Conservation (phyloP, 2,329 filamentous ascomycete species). For the Colletotrichum salicis region DNA sequence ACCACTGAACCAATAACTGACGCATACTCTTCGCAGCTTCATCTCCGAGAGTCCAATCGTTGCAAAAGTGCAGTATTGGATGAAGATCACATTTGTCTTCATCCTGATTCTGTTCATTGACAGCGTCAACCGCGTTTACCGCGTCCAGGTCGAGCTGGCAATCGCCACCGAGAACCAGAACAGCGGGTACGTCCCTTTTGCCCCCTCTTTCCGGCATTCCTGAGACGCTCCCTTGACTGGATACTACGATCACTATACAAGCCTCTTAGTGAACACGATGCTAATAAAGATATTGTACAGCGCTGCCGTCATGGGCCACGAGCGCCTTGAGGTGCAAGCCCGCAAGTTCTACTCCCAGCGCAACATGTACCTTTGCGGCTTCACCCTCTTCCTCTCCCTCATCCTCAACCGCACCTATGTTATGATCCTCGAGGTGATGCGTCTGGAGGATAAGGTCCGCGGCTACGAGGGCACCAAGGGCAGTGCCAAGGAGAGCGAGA, state of each 20-base stretch:
- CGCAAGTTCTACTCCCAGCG: slow-evolving; percentile 99
- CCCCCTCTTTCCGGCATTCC: background rate
- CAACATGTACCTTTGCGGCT: slow-evolving; percentile 99
- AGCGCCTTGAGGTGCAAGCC: slow-evolving; percentile 97
- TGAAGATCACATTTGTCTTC: slow-evolving; percentile 99
- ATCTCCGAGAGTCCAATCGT: slow-evolving; percentile 87
- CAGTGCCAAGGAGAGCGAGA: slow-evolving; percentile 74
- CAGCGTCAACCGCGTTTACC: slow-evolving; percentile 83
- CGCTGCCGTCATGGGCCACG: slow-evolving; percentile 83
- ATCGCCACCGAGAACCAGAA: slow-evolving; percentile 72
- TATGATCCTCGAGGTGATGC: slow-evolving; percentile 92
- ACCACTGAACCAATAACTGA: slow-evolving; percentile 14
- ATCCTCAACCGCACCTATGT: slow-evolving; percentile 99
- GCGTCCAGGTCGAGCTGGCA: slow-evolving; percentile 89
- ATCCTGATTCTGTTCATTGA: slow-evolving; percentile 98
- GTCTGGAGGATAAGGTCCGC: slow-evolving; percentile 92
- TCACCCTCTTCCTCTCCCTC: slow-evolving; percentile 97
- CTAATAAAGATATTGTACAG: slow-evolving; percentile 39
- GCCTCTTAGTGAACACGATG: background rate
- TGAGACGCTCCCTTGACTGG: slow-evolving; percentile 13
- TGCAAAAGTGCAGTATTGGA: slow-evolving; percentile 94
- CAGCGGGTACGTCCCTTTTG: slow-evolving; percentile 55
- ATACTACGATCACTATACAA: no score
- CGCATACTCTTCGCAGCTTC: slow-evolving; percentile 67
- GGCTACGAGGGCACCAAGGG: slow-evolving; percentile 71